Conservation (phyloP, 495 filamentous ascomycete genomes). For the Lepidopterella palustris region DNA sequence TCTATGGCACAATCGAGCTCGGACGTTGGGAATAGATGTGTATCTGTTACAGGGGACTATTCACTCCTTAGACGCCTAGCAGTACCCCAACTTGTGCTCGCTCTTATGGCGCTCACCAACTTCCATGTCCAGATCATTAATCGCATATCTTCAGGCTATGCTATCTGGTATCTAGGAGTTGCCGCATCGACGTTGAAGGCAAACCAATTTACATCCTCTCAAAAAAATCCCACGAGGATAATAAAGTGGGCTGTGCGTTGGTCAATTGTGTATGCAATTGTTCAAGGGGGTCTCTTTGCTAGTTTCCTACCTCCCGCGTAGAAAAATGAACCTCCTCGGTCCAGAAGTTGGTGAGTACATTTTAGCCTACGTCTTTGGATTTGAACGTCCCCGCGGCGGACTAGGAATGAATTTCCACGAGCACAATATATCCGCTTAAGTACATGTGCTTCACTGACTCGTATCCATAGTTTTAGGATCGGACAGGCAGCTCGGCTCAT, state of each 20-base stretch:
- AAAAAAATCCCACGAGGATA: conserved; percentile 10
- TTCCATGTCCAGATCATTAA: conserved; percentile 95
- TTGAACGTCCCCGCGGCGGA: too few relatives aligned
- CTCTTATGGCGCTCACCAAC: conserved; percentile 60
- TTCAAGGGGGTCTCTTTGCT: conserved; percentile 80
- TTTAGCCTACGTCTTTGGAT: too few relatives aligned
- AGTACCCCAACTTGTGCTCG: conserved; percentile 64
- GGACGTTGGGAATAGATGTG: neutral
- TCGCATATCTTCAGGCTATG: conserved; percentile 80
- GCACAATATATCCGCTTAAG: too few relatives aligned
- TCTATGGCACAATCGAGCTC: neutral
- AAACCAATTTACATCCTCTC: neutral
- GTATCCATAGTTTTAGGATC: too few relatives aligned
- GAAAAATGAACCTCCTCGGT: too few relatives aligned
- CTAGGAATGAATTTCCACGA: too few relatives aligned
- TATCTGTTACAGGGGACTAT: neutral
- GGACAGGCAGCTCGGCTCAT: too few relatives aligned
- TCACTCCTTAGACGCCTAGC: conserved; percentile 52
- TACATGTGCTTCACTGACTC: too few relatives aligned
- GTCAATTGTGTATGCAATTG: conserved; percentile 72
- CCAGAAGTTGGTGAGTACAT: too few relatives aligned
- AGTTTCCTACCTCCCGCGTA: conserved; percentile 91
- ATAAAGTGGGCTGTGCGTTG: conserved; percentile 45
- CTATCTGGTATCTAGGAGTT: conserved; percentile 78
- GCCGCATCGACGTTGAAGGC: conserved; percentile 34